Percentiles rank a stretch among this genome's conserved stretches.
phyloP scores from a whole-genome alignment of 306 rosid genomes.

The Senna tora region DNA sequence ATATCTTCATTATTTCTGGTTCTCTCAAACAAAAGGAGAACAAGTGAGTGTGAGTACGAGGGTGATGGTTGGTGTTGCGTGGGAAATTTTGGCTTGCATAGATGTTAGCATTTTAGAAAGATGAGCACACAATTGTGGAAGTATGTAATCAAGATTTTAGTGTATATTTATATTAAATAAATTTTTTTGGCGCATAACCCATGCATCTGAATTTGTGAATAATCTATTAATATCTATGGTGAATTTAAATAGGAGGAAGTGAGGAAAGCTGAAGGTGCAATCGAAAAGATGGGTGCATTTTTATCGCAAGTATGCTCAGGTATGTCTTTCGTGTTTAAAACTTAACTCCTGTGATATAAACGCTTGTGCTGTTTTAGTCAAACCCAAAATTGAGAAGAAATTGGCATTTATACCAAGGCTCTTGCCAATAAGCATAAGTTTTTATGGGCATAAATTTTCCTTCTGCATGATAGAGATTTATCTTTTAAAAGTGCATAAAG shows the following conservation, averaged over 20 bases:
- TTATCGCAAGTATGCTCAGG: constrained; percentile 71
- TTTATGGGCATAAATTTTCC: constrained; percentile 3
- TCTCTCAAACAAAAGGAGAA: not conserved
- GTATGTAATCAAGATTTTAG: not conserved
- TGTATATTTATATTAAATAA: not conserved
- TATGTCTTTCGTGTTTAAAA: constrained; percentile 37
- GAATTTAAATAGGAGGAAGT: constrained; percentile 68
- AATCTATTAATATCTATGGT: constrained; percentile 21
- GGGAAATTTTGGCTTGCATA: not conserved
- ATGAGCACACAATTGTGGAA: not conserved
- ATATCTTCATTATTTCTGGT: not conserved
- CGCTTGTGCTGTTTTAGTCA: not conserved
- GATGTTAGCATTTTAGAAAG: not conserved
- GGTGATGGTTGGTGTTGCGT: not conserved
- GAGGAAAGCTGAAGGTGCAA: constrained; percentile 74
- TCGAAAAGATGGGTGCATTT: constrained; percentile 82
- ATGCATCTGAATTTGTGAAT: constrained; percentile 24
- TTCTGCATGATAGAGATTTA: not conserved
- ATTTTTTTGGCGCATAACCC: constrained; percentile 4
- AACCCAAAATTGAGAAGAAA: constrained; percentile 2
- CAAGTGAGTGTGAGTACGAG: not conserved
- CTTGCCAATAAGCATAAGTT: not conserved
- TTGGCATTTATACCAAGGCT: not conserved
- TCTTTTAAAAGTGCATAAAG: constrained; percentile 3
- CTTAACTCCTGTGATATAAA: constrained; percentile 12